A percentile compares a stretch with the other conserved stretches of the same genome.
phyloP scores from a whole-genome alignment of 495 filamentous ascomycete species.

The Lindgomyces ingoldianus region DNA sequence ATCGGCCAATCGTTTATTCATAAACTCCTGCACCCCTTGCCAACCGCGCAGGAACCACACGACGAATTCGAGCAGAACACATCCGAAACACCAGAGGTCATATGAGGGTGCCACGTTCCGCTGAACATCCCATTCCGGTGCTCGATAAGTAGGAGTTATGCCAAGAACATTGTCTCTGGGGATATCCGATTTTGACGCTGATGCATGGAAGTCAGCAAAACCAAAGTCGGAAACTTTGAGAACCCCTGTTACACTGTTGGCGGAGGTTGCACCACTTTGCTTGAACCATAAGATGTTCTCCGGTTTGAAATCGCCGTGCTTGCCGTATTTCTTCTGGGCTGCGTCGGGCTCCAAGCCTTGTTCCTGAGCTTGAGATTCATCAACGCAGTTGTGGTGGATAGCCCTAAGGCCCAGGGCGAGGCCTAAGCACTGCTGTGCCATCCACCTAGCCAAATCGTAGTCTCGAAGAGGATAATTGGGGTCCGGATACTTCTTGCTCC shows the following conservation, averaged over 20 bases:
- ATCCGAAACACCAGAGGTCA: constrained; percentile 26
- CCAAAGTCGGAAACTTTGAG: constrained; percentile 20
- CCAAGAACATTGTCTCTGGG: neutral
- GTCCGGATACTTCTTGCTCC: constrained; percentile 4
- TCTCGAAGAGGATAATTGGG: neutral
- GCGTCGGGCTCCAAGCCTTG: neutral
- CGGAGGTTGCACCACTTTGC: neutral
- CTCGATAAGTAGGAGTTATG: constrained; percentile 5
- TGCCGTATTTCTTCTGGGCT: neutral
- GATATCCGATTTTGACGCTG: neutral
- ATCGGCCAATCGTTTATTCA: neutral
- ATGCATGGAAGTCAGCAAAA: neutral
- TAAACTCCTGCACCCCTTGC: constrained; percentile 3
- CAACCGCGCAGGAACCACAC: constrained; percentile 18
- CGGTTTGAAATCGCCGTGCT: constrained; percentile 21
- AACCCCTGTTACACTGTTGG: neutral
- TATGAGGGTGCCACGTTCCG: constrained; percentile 2
- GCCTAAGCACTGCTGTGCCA: constrained; percentile 7
- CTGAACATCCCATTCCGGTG: constrained; percentile 2
- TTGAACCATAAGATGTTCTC: constrained; percentile 21
- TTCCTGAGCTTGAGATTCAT: neutral
- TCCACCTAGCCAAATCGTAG: constrained; percentile 11
- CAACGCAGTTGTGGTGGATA: constrained; percentile 5
- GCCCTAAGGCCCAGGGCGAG: neutral
- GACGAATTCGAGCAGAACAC: constrained; percentile 19